Conservation (phyloP, 140 eudicot species). For the Flaveria floridana region DNA sequence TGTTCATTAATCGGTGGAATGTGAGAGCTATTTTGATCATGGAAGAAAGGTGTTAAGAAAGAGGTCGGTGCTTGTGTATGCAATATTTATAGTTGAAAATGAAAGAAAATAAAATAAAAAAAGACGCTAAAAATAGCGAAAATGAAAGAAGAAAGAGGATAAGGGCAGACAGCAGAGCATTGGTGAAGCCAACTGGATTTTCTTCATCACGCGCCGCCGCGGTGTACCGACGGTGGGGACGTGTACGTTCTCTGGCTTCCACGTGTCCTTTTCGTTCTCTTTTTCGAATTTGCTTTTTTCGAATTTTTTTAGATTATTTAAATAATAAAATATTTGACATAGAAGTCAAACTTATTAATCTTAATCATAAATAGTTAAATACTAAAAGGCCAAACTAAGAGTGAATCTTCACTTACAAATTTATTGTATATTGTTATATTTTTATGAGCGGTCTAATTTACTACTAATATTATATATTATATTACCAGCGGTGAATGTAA, state of each 20-base stretch:
- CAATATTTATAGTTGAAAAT: background rate
- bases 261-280: background rate
- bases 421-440: too few relatives aligned
- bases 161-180: background rate
- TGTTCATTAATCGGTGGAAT: background rate
- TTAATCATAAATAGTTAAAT: background rate
- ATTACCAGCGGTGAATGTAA: too few relatives aligned
- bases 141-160: background rate
- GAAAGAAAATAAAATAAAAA: background rate
- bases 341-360: background rate
- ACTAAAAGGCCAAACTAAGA: background rate
- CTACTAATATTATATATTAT: too few relatives aligned
- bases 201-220: slow-evolving; percentile 13
- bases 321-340: too few relatives aligned
- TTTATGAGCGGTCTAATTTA: too few relatives aligned
- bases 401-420: background rate
- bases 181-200: background rate
- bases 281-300: background rate
- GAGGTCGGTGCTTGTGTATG: background rate
- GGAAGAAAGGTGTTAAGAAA: background rate
- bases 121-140: background rate
- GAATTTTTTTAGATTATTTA: too few relatives aligned
- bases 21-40: background rate
- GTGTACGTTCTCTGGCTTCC: background rate
- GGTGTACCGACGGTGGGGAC: background rate